Evolutionary conservation across 305 asterid species (phyloP).

Genomic region (Caryopteris hybrid): DNA sequence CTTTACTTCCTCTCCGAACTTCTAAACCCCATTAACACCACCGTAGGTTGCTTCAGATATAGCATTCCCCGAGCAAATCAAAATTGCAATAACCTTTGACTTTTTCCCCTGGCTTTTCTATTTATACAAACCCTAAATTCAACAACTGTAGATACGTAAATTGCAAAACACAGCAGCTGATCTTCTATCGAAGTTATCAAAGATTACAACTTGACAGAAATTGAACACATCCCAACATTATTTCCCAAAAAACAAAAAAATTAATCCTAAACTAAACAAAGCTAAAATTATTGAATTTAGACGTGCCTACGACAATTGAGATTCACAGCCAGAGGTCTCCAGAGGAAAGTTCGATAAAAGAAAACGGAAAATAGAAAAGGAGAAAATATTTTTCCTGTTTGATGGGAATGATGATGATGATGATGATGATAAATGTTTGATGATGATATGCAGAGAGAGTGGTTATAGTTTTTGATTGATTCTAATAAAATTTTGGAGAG

Average conservation of each 20-base stretch:
- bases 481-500: slow-evolving; percentile 18
- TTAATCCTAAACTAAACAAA: neutral
- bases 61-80: slow-evolving; percentile 45
- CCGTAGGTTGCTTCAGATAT: slow-evolving; percentile 55
- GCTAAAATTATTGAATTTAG: neutral
- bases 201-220: neutral
- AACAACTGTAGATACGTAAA: slow-evolving; percentile 24
- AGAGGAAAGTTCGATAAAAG: neutral
- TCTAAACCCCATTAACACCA: slow-evolving; percentile 33
- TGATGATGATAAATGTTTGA: slow-evolving; percentile 16
- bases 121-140: slow-evolving; percentile 34
- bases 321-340: slow-evolving; percentile 13
- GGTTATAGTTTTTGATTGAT: slow-evolving; percentile 34
- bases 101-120: slow-evolving; percentile 4
- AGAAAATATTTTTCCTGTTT: slow-evolving; percentile 3
- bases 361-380: slow-evolving; percentile 5
- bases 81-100: slow-evolving; percentile 11
- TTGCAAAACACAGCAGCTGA: slow-evolving; percentile 23
- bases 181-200: slow-evolving; percentile 18
- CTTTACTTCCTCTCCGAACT: slow-evolving; percentile 24
- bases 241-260: neutral
- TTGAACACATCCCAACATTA: slow-evolving; percentile 1
- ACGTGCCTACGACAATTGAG: slow-evolving; percentile 13
- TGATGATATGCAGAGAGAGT: slow-evolving; percentile 24
- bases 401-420: slow-evolving; percentile 25